Percentiles rank a stretch among this genome's conserved stretches.
These are phyloP conservation scores for Phlebopus sp. DNA, from an alignment of 1,284 basidiomycete species.

Conservation along the genomic window DNA sequence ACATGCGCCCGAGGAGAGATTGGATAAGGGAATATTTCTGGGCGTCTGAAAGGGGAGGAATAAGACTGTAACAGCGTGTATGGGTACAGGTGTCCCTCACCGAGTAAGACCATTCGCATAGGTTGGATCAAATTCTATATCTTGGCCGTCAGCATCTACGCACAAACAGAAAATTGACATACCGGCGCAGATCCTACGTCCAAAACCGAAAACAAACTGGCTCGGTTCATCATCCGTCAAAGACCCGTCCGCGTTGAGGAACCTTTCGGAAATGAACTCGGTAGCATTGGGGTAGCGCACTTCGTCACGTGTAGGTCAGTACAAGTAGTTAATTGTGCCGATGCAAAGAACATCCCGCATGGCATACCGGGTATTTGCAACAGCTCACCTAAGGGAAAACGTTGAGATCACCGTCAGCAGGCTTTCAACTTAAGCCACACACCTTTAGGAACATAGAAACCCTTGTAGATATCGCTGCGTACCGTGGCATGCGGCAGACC, in stretches of 20 bases:
- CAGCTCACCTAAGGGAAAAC: neutral
- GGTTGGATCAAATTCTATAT: no score
- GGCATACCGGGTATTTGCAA: slow-evolving; percentile 8
- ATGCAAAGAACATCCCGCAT: no score
- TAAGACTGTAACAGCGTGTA: no score
- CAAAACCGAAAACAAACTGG: slow-evolving; percentile 9
- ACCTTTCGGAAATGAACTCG: slow-evolving; percentile 8
- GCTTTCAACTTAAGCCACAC: neutral
- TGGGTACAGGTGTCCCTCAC: slow-evolving; percentile 6
- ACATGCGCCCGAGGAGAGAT: no score
- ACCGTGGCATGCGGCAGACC: slow-evolving; percentile 1
- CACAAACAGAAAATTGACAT: neutral
- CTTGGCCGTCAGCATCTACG: slow-evolving; percentile 15
- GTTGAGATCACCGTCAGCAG: neutral
- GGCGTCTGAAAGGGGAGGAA: no score
- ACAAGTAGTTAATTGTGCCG: neutral
- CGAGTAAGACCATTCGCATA: slow-evolving; percentile 10
- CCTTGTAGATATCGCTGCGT: slow-evolving; percentile 8
- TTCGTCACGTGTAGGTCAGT: slow-evolving; percentile 5
- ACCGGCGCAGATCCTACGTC: slow-evolving; percentile 9
- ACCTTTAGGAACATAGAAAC: slow-evolving; percentile 12
- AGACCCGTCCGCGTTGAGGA: no score
- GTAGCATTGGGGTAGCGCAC: slow-evolving; percentile 1
- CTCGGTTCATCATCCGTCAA: slow-evolving; percentile 3
- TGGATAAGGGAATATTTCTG: no score